A percentile compares a stretch with the other conserved stretches of the same genome.
Conservation (phyloP, 2,329 filamentous ascomycete genomes). For the Epichloe festucae region DNA sequence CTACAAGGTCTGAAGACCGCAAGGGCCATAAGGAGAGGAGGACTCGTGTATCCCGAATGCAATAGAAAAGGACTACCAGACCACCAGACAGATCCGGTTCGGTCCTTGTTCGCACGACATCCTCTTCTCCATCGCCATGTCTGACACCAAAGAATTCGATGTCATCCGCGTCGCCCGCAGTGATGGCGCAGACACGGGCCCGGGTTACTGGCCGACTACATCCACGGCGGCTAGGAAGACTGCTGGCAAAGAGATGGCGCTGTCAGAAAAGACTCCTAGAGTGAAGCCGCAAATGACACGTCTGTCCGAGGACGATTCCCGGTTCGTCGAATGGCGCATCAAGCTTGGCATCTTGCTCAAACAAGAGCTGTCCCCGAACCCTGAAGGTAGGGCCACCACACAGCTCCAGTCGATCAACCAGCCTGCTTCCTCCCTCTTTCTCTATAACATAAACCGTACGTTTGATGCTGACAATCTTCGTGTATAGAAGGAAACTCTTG, state of each 20-base stretch:
- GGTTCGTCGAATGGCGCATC: conserved; percentile 31
- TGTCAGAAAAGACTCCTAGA: conserved; percentile 23
- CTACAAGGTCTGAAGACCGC: background rate
- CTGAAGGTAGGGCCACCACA: conserved; percentile 20
- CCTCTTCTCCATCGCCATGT: conserved; percentile 10
- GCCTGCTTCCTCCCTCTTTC: no score
- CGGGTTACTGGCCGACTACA: conserved; percentile 29
- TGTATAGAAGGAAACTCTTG: conserved; percentile 28
- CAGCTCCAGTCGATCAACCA: no score
- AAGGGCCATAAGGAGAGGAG: background rate
- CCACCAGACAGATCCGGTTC: background rate
- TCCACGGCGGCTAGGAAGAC: conserved; percentile 21
- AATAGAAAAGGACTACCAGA: background rate
- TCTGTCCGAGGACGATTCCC: conserved; percentile 28
- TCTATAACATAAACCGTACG: background rate
- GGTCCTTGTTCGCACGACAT: background rate
- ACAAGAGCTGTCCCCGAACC: conserved; percentile 29
- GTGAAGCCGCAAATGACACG: conserved; percentile 30
- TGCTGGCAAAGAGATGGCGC: conserved; percentile 19
- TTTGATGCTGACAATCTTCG: background rate
- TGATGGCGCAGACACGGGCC: conserved; percentile 32
- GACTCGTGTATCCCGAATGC: background rate
- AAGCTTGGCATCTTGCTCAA: conserved; percentile 33
- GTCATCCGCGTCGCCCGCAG: conserved; percentile 29
- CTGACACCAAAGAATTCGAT: conserved; percentile 27